Conservation (phyloP, 2,329 filamentous ascomycete species). For the Colletotrichum cereale region DNA sequence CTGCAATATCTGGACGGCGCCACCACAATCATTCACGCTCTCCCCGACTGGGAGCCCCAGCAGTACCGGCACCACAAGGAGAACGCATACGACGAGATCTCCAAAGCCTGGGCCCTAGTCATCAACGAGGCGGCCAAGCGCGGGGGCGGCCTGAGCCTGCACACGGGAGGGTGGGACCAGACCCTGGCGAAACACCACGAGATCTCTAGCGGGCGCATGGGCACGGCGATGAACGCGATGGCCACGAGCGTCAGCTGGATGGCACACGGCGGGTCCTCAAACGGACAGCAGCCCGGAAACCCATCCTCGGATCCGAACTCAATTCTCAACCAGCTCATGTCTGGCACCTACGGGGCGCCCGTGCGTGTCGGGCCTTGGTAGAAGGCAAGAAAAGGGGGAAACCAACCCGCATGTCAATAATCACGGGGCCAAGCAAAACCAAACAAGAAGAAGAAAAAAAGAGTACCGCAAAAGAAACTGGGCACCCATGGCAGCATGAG, state of each 20-base stretch:
- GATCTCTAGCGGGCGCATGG: slow-evolving; percentile 84
- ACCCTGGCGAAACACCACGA: slow-evolving; percentile 89
- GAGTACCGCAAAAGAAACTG: neutral
- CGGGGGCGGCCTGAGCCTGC: slow-evolving; percentile 88
- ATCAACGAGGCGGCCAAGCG: slow-evolving; percentile 92
- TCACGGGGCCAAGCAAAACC: neutral
- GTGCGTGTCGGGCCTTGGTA: slow-evolving; percentile 75
- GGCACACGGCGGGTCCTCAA: slow-evolving; percentile 50
- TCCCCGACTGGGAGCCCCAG: slow-evolving; percentile 92
- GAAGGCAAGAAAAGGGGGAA: slow-evolving; percentile 18
- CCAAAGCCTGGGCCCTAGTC: slow-evolving; percentile 91
- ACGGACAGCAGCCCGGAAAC: slow-evolving; percentile 39
- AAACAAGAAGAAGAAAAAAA: neutral
- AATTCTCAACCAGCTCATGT: slow-evolving; percentile 73
- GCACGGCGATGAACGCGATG: slow-evolving; percentile 83
- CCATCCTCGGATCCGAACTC: slow-evolving; percentile 62
- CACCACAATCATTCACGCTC: slow-evolving; percentile 88
- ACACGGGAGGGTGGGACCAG: slow-evolving; percentile 94
- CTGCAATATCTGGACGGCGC: slow-evolving; percentile 90
- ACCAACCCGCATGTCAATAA: slow-evolving; percentile 1
- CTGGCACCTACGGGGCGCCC: slow-evolving; percentile 69
- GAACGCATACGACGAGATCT: slow-evolving; percentile 95
- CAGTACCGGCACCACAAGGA: slow-evolving; percentile 94
- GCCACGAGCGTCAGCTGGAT: slow-evolving; percentile 83
- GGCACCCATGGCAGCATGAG: neutral